Base-by-base conservation (phyloP, 2,329 filamentous ascomycete genomes). In the Zalaria sp. region DNA sequence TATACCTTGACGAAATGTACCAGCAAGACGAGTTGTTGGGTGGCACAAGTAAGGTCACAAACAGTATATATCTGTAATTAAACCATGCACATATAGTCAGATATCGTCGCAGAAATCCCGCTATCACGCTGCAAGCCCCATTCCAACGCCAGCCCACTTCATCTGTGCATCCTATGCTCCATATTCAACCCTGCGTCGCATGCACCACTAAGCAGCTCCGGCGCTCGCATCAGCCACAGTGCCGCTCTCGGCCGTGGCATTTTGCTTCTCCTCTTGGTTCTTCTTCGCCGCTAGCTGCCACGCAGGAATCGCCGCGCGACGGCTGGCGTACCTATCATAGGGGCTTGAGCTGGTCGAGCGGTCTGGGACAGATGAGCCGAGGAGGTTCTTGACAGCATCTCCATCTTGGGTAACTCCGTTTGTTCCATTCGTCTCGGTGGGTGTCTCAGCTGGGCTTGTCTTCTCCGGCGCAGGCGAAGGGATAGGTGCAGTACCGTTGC, bases 201-300 rank as follows among this genome's bases (percentile, higher is more conserved):
- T 18, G 18, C 18, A 18, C 18, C 18, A 2, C 18, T 18, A 18
- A 2, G 18, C 18, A 18, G 18, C 18, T 18, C 18, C 29, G 29
- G 29, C 7, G 7, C 29, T n/a, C 29, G 43, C 39, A 34, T 41
- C 38, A 5, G 35, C 35, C n/a, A 31, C 31, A 39, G 35, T 35
- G 7, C 25, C 37, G n/a, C 38, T 38, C 39, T 44, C 43, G 25
- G 40, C 35, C 25, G 43, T 44, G 25, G 34, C 37, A 38, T 41
- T 44, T 25, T 41, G 36, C 31, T 44, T 41, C 31, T 38, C 43
- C 34, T 69, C 64, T 25, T 58, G 64, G 42, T 58, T 64, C 58
- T 66, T 65, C 48, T 65, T 64, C 1, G 68, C 69, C 4, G 63
- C 61, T 58, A 73, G 59, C 52, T 73, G 70, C 70, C 70, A 73